Evolutionary conservation across 108 stramenopile species (phyloP).

Genomic region (Schizochytrium sp.): DNA sequence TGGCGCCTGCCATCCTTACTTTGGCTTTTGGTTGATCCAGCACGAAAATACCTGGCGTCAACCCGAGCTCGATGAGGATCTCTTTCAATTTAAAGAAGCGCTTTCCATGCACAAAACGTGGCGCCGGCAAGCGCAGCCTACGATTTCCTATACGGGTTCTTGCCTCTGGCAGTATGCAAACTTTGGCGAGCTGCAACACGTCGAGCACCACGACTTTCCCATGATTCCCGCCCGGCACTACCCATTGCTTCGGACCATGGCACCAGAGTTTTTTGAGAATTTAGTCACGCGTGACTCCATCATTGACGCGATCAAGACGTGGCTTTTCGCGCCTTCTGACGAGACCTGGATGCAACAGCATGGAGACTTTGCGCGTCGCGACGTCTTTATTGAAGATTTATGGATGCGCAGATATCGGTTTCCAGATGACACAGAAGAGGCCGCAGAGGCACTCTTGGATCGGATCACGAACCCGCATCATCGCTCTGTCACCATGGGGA

Average conservation of each 20-base stretch:
- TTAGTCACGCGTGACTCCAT: conserved; percentile 22
- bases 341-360: conserved; percentile 15
- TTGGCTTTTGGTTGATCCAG: conserved; percentile 12
- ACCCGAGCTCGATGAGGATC: neutral
- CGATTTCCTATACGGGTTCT: neutral
- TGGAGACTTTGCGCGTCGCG: neutral
- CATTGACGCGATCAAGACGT: neutral
- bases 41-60: neutral
- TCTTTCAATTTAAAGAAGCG: neutral
- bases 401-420: neutral
- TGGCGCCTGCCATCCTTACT: neutral
- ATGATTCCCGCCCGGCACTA: conserved; percentile 64
- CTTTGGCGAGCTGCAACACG: conserved; percentile 9
- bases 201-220: conserved; percentile 91
- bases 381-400: neutral
- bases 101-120: neutral
- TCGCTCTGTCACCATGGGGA: neutral
- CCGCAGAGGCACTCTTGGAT: neutral
- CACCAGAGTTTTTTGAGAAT: conserved; percentile 76
- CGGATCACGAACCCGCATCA: neutral
- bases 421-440: neutral
- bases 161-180: neutral
- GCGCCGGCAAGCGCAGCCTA: neutral
- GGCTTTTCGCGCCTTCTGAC: neutral
- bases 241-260: conserved; percentile 64